Percentiles rank a stretch among this genome's conserved stretches.
Conservation (phyloP, 805 yeast species). For the Tetrapisispora taiwanensis region DNA sequence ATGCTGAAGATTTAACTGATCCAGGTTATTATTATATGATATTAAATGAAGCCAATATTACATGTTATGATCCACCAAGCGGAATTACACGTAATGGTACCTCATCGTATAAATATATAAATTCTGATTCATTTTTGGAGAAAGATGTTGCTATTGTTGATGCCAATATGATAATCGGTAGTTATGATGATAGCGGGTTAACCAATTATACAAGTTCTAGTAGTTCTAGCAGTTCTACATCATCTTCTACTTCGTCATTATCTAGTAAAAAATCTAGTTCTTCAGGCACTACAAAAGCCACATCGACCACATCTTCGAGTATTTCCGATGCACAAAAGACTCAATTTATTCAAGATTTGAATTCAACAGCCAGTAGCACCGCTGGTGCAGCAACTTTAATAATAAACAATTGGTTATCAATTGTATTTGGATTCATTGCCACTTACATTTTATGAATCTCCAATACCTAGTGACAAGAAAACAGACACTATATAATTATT, state of each 20-base stretch:
- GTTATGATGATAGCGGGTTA: conserved; percentile 55
- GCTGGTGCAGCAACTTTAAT: background rate
- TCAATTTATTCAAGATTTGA: background rate
- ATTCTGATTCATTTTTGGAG: conserved; percentile 35
- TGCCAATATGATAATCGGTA: conserved; percentile 49
- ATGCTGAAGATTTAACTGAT: conserved; percentile 56
- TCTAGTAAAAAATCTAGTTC: background rate
- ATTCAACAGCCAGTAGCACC: conserved; percentile 1
- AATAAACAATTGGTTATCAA: background rate
- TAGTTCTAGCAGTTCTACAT: background rate
- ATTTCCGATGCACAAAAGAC: conserved; percentile 1
- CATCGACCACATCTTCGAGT: background rate
- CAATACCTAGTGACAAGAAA: too few relatives aligned
- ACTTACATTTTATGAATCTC: background rate
- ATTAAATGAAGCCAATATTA: conserved; percentile 48
- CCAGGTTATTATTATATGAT: conserved; percentile 76
- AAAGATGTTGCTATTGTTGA: conserved; percentile 52
- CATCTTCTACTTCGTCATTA: conserved; percentile 4
- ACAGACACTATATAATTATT: too few relatives aligned
- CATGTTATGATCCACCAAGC: conserved; percentile 66
- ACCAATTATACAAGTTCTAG: conserved; percentile 32
- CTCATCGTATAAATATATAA: conserved; percentile 45
- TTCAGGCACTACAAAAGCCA: background rate
- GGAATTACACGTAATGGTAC: conserved; percentile 38
- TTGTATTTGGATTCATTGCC: background rate